Base-by-base conservation (phyloP, 1,284 basidiomycete genomes). In the Ustanciosporium gigantosporum region DNA sequence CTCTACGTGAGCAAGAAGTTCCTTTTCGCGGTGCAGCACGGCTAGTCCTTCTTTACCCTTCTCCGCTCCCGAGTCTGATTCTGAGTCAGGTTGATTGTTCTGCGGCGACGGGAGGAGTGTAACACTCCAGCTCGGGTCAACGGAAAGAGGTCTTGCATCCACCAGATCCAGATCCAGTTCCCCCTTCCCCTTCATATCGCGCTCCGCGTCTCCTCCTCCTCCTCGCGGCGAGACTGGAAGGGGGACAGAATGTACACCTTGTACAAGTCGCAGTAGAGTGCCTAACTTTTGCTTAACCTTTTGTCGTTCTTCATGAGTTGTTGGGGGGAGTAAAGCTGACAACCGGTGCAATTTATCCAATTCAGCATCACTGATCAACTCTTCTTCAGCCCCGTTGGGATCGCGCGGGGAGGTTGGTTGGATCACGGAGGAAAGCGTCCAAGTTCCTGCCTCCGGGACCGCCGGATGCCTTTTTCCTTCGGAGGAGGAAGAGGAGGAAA, bases 271-370 rank as follows among this genome's bases (percentile, higher is more conserved):
- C 23, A 70, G 25, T 47, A 66, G 27, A 3, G 19, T 38, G 0
- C 15, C 3, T 13, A 71, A 20, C 0, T 58, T 21, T 1, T 16
- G 9, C 36, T 53, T 56, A 5, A 69, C n/a, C 42, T 19, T 21
- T 9, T 40, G 32, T 15, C 48, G 23, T 21, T 39, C 44, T n/a
- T 36, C 43, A 1, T 14, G 6, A 0, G 14, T n/a, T 0, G 31
- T 7, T 0, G 68, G 68, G 7, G 53, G 36, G 2, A 47, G 21
- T 7, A 71, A 32, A 6, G 64, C 67, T 4, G 56, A 39, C 0
- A 71, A 37, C 9, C 42, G 31, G 34, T 67, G 60, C 24, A 71
- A 41, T 24, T 61, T 57, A 11, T 46, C 46, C 19, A 71, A 25
- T 31, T 58, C 23, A 1, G 19, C 43, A 15, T 53, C 47, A n/a